Conservation (phyloP, 352 stramenopile species). For the Thalassiosira hispida region DNA sequence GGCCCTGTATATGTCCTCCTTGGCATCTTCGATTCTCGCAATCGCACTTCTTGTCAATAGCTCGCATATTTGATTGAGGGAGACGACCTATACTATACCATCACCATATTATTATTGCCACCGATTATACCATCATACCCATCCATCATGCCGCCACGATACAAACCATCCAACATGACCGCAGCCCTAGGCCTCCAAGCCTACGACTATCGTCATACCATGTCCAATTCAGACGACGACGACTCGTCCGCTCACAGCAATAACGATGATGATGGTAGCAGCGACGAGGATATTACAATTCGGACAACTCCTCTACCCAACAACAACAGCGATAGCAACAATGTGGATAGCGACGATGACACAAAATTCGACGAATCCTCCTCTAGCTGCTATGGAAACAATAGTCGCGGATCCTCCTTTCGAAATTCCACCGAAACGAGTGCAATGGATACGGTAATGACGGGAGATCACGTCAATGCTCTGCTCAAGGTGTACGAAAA, state of each 20-base stretch:
- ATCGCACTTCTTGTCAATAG: no score
- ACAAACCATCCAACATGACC: slow-evolving; percentile 24
- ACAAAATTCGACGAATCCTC: background rate
- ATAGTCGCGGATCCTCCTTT: background rate
- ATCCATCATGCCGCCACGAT: background rate
- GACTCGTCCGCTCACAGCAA: background rate
- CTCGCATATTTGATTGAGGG: no score
- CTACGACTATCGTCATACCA: slow-evolving; percentile 18
- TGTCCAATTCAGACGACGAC: no score
- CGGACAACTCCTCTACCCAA: background rate
- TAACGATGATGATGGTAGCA: slow-evolving; percentile 10
- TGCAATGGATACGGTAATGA: slow-evolving; percentile 18
- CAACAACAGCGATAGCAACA: background rate
- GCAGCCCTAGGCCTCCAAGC: slow-evolving; percentile 8
- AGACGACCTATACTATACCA: no score
- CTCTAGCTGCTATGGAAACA: background rate
- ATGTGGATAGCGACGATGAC: slow-evolving; percentile 4
- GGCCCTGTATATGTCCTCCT: no score
- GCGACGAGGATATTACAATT: background rate
- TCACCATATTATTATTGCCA: no score
- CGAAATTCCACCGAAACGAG: background rate
- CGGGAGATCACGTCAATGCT: slow-evolving; percentile 34
- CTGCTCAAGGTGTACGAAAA: slow-evolving; percentile 17
- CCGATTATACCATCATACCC: no score
- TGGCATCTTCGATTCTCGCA: no score